Percentiles rank a stretch among this genome's conserved stretches.
phyloP scores from a whole-genome alignment of 108 stramenopile species.

The Parietichytrium sp. region DNA sequence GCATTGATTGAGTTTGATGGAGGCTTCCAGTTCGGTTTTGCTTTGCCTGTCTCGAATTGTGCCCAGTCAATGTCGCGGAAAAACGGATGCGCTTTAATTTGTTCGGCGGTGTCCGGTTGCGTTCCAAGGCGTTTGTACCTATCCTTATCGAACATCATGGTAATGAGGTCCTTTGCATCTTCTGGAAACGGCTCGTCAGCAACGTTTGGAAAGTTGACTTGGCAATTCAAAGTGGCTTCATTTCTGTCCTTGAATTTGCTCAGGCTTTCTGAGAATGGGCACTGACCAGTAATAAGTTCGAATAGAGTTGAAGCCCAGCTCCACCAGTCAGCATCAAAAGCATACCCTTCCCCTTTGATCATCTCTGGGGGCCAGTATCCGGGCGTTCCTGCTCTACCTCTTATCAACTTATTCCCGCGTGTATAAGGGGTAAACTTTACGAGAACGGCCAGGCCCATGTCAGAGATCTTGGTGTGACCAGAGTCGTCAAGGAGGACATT shows the following conservation, averaged over 20 bases:
- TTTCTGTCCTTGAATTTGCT: slow-evolving; percentile 73
- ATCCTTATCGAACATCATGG: slow-evolving; percentile 81
- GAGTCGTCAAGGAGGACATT: slow-evolving; percentile 89
- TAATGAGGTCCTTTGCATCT: slow-evolving; percentile 64
- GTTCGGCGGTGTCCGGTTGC: slow-evolving; percentile 79
- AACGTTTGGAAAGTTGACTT: slow-evolving; percentile 80
- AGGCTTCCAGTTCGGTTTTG: slow-evolving; percentile 86
- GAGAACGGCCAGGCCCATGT: slow-evolving; percentile 90
- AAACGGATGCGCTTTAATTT: slow-evolving; percentile 82
- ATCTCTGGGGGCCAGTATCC: slow-evolving; percentile 97
- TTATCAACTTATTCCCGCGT: slow-evolving; percentile 7
- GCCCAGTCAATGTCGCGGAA: slow-evolving; percentile 84
- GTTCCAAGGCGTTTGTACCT: slow-evolving; percentile 80
- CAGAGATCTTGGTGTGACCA: slow-evolving; percentile 93
- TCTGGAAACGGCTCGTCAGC: slow-evolving; percentile 76
- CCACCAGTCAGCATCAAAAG: slow-evolving; percentile 96
- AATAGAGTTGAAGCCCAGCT: slow-evolving; percentile 88
- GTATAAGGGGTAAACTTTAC: background rate
- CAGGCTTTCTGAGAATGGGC: slow-evolving; percentile 73
- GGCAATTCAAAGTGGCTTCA: slow-evolving; percentile 87
- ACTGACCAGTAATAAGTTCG: slow-evolving; percentile 93
- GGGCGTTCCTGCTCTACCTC: slow-evolving; percentile 91
- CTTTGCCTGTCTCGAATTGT: slow-evolving; percentile 71
- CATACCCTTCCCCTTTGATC: slow-evolving; percentile 80
- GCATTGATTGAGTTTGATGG: background rate